Evolutionary conservation across 164 flowering plant genomes (phyloP).

Genomic region (Stephania yunnanensis): DNA sequence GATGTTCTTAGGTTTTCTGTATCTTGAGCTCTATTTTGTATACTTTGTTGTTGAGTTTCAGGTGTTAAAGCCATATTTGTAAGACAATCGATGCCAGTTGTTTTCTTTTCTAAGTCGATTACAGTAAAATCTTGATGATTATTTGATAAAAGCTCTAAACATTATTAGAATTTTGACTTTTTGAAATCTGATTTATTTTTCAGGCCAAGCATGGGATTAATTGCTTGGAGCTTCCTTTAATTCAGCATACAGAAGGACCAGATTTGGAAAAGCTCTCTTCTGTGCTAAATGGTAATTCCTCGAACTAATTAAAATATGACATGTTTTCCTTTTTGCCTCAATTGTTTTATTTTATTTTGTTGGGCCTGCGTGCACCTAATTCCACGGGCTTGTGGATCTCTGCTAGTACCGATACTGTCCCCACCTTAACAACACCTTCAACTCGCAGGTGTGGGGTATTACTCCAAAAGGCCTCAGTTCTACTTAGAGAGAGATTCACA

Average conservation of each 20-base stretch:
- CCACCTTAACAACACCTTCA: no score
- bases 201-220: slow-evolving; percentile 65
- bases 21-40: not conserved
- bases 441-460: no score
- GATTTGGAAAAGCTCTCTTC: slow-evolving; percentile 59
- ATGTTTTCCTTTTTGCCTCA: not conserved
- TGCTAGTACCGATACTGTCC: no score
- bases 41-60: no score
- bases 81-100: not conserved
- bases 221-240: slow-evolving; percentile 89
- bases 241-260: slow-evolving; percentile 77
- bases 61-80: no score
- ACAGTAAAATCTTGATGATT: no score
- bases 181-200: not conserved
- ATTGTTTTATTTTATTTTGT: not conserved
- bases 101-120: not conserved
- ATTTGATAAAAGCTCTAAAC: not conserved
- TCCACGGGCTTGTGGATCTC: no score
- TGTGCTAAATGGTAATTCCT: slow-evolving; percentile 46
- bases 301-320: not conserved
- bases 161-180: not conserved
- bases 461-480: no score
- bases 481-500: no score
- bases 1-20: not conserved
- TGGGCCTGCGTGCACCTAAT: no score